Evolutionary conservation across 2,329 filamentous ascomycete species (phyloP).

Genomic region (Pestalotiopsis fici): DNA sequence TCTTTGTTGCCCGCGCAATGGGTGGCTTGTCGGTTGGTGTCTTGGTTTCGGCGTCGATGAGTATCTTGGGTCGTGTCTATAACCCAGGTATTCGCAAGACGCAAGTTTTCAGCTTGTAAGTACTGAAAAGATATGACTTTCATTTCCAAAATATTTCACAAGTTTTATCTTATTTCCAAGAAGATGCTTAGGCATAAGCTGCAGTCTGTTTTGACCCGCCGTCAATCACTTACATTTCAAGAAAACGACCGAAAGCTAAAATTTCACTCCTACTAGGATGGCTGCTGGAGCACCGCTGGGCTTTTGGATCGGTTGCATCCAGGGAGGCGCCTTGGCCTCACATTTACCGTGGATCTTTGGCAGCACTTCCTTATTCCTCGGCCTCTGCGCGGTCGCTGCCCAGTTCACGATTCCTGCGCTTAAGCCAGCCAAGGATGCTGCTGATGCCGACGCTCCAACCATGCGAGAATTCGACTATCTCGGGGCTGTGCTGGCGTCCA

Average conservation of each 20-base stretch:
- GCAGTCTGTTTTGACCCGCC: too few species aligned
- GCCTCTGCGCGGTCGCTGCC: constrained; percentile 34
- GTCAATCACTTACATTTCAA: neutral
- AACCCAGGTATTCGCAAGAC: constrained; percentile 36
- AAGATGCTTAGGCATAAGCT: too few species aligned
- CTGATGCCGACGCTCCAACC: constrained; percentile 22
- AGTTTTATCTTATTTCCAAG: neutral
- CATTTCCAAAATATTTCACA: neutral
- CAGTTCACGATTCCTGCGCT: constrained; percentile 39
- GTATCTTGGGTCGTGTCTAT: constrained; percentile 36
- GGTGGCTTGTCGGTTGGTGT: constrained; percentile 35
- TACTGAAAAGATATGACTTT: neutral
- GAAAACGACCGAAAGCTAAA: neutral
- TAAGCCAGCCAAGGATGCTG: constrained; percentile 24
- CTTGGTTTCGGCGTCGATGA: constrained; percentile 35
- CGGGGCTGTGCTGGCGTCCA: constrained; percentile 26
- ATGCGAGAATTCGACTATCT: constrained; percentile 27
- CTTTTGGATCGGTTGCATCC: constrained; percentile 35
- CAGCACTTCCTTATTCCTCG: constrained; percentile 39
- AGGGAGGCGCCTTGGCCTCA: constrained; percentile 39
- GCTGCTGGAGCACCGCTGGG: constrained; percentile 34
- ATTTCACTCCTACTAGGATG: constrained; percentile 19
- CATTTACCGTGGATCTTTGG: constrained; percentile 45
- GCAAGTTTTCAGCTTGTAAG: constrained; percentile 29
- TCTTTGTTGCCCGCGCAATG: constrained; percentile 37